These are phyloP conservation scores for Oryza meridionalis DNA, from an alignment of 176 grass and related monocot species.

Conservation along the genomic window DNA sequence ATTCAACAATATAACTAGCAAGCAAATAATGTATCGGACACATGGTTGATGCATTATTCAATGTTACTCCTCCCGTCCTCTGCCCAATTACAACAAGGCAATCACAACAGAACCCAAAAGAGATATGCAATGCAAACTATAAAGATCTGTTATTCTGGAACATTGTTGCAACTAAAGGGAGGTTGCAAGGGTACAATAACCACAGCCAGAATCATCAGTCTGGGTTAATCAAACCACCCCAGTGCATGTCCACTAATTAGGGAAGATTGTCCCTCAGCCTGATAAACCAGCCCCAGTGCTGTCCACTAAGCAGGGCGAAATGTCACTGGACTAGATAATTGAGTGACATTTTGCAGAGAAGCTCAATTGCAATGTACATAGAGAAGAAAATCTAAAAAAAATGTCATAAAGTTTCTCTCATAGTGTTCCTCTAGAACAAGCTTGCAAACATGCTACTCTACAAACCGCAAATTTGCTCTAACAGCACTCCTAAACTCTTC, in stretches of 20 bases:
- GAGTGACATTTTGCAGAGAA: not conserved
- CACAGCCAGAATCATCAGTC: not conserved
- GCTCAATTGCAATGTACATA: not conserved
- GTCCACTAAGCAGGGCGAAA: not conserved
- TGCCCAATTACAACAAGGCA: not conserved
- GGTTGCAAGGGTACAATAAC: not conserved
- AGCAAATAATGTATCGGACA: not conserved
- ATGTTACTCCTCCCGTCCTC: not conserved
- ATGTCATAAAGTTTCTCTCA: not conserved
- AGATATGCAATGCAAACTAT: not conserved
- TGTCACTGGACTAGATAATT: not conserved
- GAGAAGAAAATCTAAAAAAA: not conserved
- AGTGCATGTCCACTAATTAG: not conserved
- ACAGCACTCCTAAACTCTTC: not conserved
- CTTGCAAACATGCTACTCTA: not conserved
- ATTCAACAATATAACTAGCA: not conserved
- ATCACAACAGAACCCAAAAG: not conserved
- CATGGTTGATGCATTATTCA: not conserved
- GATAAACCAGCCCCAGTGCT: not conserved
- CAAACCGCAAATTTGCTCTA: too few species aligned
- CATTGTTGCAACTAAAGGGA: not conserved
- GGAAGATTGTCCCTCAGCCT: not conserved
- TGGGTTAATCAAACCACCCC: not conserved
- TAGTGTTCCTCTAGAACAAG: not conserved
- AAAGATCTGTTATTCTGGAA: not conserved